Conservation (phyloP, 73 alveolate species). For the Paramecium sonneborni region DNA sequence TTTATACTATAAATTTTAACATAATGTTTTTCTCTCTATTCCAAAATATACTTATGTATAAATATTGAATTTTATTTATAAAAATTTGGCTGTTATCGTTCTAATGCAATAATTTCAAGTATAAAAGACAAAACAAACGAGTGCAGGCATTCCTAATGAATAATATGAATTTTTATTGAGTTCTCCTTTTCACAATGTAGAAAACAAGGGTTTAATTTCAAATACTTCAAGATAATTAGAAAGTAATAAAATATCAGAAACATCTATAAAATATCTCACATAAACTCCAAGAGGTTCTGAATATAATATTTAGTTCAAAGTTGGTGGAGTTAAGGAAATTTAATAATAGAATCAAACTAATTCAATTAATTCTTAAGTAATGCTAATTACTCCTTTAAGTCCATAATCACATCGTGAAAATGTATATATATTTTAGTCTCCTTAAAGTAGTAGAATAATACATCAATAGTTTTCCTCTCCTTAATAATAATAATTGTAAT, state of each 20-base stretch:
- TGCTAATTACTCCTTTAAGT: background rate
- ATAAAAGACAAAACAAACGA: too few relatives aligned
- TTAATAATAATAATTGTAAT: background rate
- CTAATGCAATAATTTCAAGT: too few relatives aligned
- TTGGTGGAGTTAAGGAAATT: background rate
- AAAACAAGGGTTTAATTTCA: background rate
- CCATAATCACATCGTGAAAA: background rate
- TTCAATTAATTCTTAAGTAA: background rate
- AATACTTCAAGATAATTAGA: background rate
- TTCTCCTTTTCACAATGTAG: background rate
- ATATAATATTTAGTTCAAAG: background rate
- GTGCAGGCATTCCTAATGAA: background rate
- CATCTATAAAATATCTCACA: background rate
- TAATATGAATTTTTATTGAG: too few relatives aligned
- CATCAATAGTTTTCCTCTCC: too few relatives aligned
- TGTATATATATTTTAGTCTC: background rate
- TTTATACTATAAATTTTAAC: too few relatives aligned
- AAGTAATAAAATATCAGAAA: background rate
- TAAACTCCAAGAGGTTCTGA: background rate
- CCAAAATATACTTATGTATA: too few relatives aligned
- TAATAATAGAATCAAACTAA: background rate
- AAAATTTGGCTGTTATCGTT: too few relatives aligned
- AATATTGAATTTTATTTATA: too few relatives aligned
- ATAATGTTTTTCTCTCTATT: too few relatives aligned
- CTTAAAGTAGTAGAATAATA: background rate